Base-by-base conservation (phyloP, 768 basidiomycete species). In the Amanita rimosa region DNA sequence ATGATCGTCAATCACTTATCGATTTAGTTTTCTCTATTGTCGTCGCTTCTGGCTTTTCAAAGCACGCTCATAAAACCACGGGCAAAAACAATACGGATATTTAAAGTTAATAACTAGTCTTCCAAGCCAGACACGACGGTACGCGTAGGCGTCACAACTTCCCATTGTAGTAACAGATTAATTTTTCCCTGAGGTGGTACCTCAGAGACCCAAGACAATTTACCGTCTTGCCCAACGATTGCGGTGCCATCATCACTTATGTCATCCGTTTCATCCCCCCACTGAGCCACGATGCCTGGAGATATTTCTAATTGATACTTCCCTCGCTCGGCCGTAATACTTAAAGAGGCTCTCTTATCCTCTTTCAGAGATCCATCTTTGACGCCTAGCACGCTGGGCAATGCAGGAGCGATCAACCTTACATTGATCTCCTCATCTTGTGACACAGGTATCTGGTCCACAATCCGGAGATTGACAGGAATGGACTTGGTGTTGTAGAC, bases 371-470 rank as follows among this genome's bases (percentile, higher is more conserved):
- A 27, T 27, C 26, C 26, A 3, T 27, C 26, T 3, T 27, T 27
- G 26, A 27, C 14, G 44, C 22, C 14, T 36, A 2, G 35, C 5
- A 24, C 4, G 38, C n/a, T 24, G 10, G 37, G 47, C 21, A 68
- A 52, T 6, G 58, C 51, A 0, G 69, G 67, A 26, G 29, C 54
- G 29, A 64, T 35, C 33, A 67, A 53, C 44, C 62, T 64, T 17
- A 70, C 65, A 6, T 36, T 57, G 21, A 69, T 61, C 7, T 54
- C 49, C 9, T 62, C 45, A 51, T 66, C 63, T 44, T 65, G 59
- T 2, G 68, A 66, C 4, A 64, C 55, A 0, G 68, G 69, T 22
- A 67, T 58, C 17, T 66, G 66, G 41, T 68, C 69, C 29, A 69
- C 36, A 47, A 70, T 47, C 37, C 61, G 63, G 45, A 71, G 51